Conservation (phyloP, 805 yeast genomes). For the Teunomyces kruisii region DNA sequence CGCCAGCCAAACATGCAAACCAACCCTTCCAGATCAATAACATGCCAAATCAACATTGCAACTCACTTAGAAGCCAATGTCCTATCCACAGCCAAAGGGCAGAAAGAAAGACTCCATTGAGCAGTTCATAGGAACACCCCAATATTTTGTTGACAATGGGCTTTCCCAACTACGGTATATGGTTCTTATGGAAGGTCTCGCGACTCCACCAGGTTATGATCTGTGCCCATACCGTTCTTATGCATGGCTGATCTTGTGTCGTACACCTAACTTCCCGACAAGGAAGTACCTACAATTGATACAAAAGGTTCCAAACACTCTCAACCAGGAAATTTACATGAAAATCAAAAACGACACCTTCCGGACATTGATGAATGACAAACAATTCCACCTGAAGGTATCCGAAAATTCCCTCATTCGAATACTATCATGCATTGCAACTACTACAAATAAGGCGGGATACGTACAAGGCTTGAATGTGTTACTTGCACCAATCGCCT, state of each 20-base stretch:
- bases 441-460: conserved; percentile 38
- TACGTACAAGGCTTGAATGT: conserved; percentile 96
- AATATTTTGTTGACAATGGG: conserved; percentile 47
- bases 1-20: background rate
- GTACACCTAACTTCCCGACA: conserved; percentile 60
- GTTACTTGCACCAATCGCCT: conserved; percentile 78
- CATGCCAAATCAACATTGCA: background rate
- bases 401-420: conserved; percentile 68
- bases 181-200: conserved; percentile 40
- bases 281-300: conserved; percentile 53
- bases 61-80: background rate
- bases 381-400: conserved; percentile 60
- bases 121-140: conserved; percentile 44
- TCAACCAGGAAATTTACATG: conserved; percentile 50
- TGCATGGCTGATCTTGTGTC: conserved; percentile 76
- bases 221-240: conserved; percentile 68
- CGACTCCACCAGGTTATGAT: conserved; percentile 44
- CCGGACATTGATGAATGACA: conserved; percentile 77
- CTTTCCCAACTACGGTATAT: conserved; percentile 50
- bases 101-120: conserved; percentile 56
- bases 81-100: conserved; percentile 22
- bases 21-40: no score
- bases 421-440: conserved; percentile 70
- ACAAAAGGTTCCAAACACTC: conserved; percentile 47
- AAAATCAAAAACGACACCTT: conserved; percentile 86